phyloP scores from a whole-genome alignment of 116 monocot species.

The Phalaenopsis hybrid region DNA sequence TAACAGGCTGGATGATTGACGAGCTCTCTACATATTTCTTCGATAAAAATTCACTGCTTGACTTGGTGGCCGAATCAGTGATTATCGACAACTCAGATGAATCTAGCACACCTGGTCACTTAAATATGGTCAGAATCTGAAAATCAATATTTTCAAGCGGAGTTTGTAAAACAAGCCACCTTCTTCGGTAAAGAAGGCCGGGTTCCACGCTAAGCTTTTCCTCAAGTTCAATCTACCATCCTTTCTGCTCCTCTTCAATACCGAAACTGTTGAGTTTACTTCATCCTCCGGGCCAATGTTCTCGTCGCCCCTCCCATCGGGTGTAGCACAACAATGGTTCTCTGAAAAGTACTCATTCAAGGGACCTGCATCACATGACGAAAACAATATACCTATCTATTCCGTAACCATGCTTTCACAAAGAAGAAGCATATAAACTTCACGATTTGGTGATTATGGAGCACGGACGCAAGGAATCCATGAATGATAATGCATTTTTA shows the following conservation, averaged over 20 bases:
- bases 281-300: constrained; percentile 15
- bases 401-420: neutral
- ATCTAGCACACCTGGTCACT: constrained; percentile 66
- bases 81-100: constrained; percentile 51
- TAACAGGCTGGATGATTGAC: constrained; percentile 11
- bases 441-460: neutral
- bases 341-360: constrained; percentile 4
- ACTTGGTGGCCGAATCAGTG: constrained; percentile 23
- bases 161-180: constrained; percentile 20
- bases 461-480: neutral
- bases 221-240: constrained; percentile 41
- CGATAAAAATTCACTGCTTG: constrained; percentile 13
- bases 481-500: neutral
- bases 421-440: neutral
- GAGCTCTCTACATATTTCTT: constrained; percentile 11
- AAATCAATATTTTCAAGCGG: neutral
- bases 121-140: neutral
- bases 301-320: constrained; percentile 2
- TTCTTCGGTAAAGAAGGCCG: constrained; percentile 91
- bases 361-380: neutral
- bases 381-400: neutral
- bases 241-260: constrained; percentile 27
- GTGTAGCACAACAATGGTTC: neutral
- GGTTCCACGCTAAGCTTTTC: constrained; percentile 93
- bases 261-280: neutral